Percentiles rank a stretch among this genome's conserved stretches.
Conservation (phyloP, 768 basidiomycete species). For the Leucocoprinus sp. region DNA sequence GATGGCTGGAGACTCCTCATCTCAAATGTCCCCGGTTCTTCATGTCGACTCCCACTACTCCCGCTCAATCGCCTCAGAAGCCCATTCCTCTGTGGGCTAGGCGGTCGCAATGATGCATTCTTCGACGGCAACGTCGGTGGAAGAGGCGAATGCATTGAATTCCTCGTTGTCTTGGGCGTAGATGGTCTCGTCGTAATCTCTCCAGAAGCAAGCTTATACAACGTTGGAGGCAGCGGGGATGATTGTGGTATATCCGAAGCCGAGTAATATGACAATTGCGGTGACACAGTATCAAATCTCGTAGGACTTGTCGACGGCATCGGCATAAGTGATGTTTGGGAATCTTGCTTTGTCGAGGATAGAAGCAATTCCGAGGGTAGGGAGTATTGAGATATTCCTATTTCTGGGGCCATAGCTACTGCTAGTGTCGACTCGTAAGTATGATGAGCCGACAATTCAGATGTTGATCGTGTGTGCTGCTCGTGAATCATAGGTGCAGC, state of each 20-base stretch:
- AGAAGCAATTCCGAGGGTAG: slow-evolving; percentile 20
- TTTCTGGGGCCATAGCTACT: slow-evolving; percentile 33
- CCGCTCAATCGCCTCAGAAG: slow-evolving; percentile 12
- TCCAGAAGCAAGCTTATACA: slow-evolving; percentile 37
- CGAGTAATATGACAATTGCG: slow-evolving; percentile 60
- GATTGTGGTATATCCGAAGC: slow-evolving; percentile 55
- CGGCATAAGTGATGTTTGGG: slow-evolving; percentile 20
- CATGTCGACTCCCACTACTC: slow-evolving; percentile 7
- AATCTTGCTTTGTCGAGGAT: slow-evolving; percentile 9
- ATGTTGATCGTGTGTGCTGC: slow-evolving; percentile 55
- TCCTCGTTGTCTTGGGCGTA: slow-evolving; percentile 23
- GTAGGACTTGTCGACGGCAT: slow-evolving; percentile 15
- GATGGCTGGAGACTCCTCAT: slow-evolving; percentile 24
- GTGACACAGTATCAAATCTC: slow-evolving; percentile 23
- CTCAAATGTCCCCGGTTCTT: slow-evolving; percentile 24
- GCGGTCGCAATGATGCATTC: neutral
- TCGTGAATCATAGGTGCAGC: slow-evolving; percentile 64
- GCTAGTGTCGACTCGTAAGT: slow-evolving; percentile 42
- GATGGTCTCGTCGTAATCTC: slow-evolving; percentile 38
- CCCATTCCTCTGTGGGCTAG: slow-evolving; percentile 1
- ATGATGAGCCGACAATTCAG: slow-evolving; percentile 43
- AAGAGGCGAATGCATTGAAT: neutral
- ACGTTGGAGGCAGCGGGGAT: slow-evolving; percentile 50
- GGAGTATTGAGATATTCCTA: slow-evolving; percentile 22
- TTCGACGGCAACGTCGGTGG: slow-evolving; percentile 9